Evolutionary conservation across 1,284 basidiomycete genomes (phyloP), one percentile per base, ranked within the genome.

Genomic region (Taiwanofungus camphoratus): DNA sequence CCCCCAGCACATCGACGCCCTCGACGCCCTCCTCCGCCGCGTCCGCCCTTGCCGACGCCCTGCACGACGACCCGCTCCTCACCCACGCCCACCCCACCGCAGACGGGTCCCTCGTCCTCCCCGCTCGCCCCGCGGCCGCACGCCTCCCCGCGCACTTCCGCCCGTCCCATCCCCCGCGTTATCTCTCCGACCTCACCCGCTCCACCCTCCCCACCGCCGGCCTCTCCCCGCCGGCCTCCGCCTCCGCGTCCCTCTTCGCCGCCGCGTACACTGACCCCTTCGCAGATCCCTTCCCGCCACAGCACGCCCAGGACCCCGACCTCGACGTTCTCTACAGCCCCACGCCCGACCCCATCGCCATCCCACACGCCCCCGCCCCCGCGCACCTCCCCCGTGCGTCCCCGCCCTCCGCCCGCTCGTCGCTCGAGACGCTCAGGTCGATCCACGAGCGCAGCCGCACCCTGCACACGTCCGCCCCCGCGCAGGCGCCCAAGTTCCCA

Each of bases 161-260:
- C 32, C 52, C 63, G 31, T 58, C 67, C 2, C 69, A 69, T 33
- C 72, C 74, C 1, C 80, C 82, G 3, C 71, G 76, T 31, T 74
- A 81, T 48, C 65, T 87, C 48, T 75, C 77, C 51, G 70, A 62
- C 52, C 73, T 86, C 36, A 71, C 81, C 6, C 74, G 80, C 37
- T 69, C 76, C 1, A 78, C 82, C 0, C 69, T 84, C 30, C 83
- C 86, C 15, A 82, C 77, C 13, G 67, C 82, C 2, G 78, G 78
- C 2, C 61, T 86, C 6, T 68, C 72, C 1, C 49, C 63, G 16
- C 53, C 60, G 1, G 53, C 53, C 18, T 45, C 51, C 33, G 32
- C 26, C 30, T 44, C 21, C n/a, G 15, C 23, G 22, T 21, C 21
- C 22, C 21, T 39, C 21, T 23, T 48, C 16, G 39, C 40, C 21